Percentiles rank a stretch among this genome's conserved stretches.
phyloP scores from a whole-genome alignment of 805 yeast species.

The Pichia ethanolica region DNA sequence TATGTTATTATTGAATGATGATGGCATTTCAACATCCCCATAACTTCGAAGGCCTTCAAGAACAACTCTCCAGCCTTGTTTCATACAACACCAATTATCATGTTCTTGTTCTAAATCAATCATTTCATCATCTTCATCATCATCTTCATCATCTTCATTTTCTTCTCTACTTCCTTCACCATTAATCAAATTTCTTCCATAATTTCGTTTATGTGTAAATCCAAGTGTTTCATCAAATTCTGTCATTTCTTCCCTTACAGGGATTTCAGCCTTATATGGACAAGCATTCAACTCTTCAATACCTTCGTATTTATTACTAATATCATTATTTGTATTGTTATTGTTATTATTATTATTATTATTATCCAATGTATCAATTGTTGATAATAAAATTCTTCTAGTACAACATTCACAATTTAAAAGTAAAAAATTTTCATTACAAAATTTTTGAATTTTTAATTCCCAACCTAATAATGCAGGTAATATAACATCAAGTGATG shows the following conservation, averaged over 20 bases:
- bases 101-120: slow-evolving; percentile 30
- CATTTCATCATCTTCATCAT: slow-evolving; percentile 15
- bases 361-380: neutral
- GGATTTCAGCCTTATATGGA: slow-evolving; percentile 23
- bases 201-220: neutral
- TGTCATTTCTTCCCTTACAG: slow-evolving; percentile 7
- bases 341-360: neutral
- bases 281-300: slow-evolving; percentile 20
- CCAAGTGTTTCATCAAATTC: slow-evolving; percentile 11
- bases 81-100: slow-evolving; percentile 31
- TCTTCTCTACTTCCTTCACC: no score
- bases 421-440: slow-evolving; percentile 20
- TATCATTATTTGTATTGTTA: no score
- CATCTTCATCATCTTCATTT: slow-evolving; percentile 1
- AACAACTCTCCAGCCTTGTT: slow-evolving; percentile 9
- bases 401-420: slow-evolving; percentile 30
- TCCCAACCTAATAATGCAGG: slow-evolving; percentile 32
- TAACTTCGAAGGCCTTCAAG: slow-evolving; percentile 5
- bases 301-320: neutral
- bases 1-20: neutral
- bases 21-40: neutral
- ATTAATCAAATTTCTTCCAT: neutral
- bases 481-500: slow-evolving; percentile 6
- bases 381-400: slow-evolving; percentile 25
- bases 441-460: slow-evolving; percentile 22